These are phyloP conservation scores for Sclerospora graminicola DNA, from an alignment of 352 stramenopile species.

Conservation along the genomic window DNA sequence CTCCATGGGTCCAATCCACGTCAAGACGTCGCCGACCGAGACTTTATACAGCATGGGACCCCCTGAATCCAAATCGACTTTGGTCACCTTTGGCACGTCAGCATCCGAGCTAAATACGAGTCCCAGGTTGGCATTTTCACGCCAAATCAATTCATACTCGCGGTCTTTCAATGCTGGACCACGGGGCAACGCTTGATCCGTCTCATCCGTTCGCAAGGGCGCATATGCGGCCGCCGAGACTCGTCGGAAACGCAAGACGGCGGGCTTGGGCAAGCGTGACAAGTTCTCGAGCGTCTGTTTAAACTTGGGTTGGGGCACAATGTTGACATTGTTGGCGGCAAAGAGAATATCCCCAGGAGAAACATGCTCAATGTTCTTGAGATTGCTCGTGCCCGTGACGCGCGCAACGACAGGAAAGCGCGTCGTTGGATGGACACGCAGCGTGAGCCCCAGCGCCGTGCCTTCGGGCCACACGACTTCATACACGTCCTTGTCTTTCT, in stretches of 20 bases:
- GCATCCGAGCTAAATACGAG: slow-evolving; percentile 77
- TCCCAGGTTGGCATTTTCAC: slow-evolving; percentile 73
- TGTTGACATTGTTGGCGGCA: slow-evolving; percentile 60
- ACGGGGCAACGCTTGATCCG: slow-evolving; percentile 36
- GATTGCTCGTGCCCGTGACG: slow-evolving; percentile 63
- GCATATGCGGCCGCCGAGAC: slow-evolving; percentile 26
- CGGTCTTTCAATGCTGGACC: slow-evolving; percentile 48
- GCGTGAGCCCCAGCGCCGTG: slow-evolving; percentile 49
- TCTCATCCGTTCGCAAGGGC: slow-evolving; percentile 27
- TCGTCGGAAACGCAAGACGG: slow-evolving; percentile 52
- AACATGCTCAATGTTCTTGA: slow-evolving; percentile 71
- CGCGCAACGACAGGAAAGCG: slow-evolving; percentile 59
- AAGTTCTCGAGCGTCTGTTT: slow-evolving; percentile 72
- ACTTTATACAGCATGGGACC: slow-evolving; percentile 63
- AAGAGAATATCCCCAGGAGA: slow-evolving; percentile 58
- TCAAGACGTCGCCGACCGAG: slow-evolving; percentile 61
- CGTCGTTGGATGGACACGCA: slow-evolving; percentile 60
- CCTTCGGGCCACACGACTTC: slow-evolving; percentile 66
- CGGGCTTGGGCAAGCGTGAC: slow-evolving; percentile 57
- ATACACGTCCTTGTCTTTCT: slow-evolving; percentile 49
- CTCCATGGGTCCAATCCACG: slow-evolving; percentile 69
- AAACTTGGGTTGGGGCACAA: slow-evolving; percentile 65
- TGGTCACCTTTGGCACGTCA: slow-evolving; percentile 71
- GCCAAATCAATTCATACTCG: slow-evolving; percentile 80
- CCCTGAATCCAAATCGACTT: slow-evolving; percentile 71